Conservation (phyloP, 257 asterid genomes). For the Verbascum thapsus region DNA sequence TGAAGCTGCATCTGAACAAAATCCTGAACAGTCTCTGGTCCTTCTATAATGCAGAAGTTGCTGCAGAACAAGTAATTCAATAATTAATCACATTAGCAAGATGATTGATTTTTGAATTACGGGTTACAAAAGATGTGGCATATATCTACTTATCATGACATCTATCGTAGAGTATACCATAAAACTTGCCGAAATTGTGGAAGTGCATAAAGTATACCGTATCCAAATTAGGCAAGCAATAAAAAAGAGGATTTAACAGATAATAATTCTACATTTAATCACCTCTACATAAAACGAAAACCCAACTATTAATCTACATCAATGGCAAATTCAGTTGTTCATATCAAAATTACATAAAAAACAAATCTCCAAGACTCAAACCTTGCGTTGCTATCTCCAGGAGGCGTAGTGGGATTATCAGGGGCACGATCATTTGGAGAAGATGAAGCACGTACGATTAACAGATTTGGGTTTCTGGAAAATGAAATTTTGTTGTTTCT, state of each 20-base stretch:
- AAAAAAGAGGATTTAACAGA: no score
- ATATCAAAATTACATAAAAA: neutral
- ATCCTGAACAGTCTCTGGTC: slow-evolving; percentile 92
- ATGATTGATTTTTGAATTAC: no score
- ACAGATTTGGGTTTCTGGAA: slow-evolving; percentile 27
- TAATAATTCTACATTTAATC: no score
- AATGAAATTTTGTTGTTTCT: slow-evolving; percentile 16
- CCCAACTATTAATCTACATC: no score
- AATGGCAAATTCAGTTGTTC: neutral
- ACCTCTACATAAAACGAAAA: no score
- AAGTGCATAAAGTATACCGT: no score
- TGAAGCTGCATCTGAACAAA: slow-evolving; percentile 89
- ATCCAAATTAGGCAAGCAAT: neutral
- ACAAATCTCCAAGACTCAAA: slow-evolving; percentile 14
- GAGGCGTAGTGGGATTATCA: slow-evolving; percentile 30
- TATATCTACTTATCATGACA: no score
- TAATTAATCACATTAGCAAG: no score
- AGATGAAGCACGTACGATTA: slow-evolving; percentile 38
- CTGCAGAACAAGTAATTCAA: slow-evolving; percentile 37
- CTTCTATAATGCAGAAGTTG: slow-evolving; percentile 95
- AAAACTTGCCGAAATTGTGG: no score
- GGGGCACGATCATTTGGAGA: slow-evolving; percentile 44
- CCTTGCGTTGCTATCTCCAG: slow-evolving; percentile 52
- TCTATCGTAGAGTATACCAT: no score
- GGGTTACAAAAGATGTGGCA: no score